These are phyloP conservation scores for Sarocladiaceae sp. DNA, from an alignment of 2,329 filamentous ascomycete genomes.

Conservation along the genomic window DNA sequence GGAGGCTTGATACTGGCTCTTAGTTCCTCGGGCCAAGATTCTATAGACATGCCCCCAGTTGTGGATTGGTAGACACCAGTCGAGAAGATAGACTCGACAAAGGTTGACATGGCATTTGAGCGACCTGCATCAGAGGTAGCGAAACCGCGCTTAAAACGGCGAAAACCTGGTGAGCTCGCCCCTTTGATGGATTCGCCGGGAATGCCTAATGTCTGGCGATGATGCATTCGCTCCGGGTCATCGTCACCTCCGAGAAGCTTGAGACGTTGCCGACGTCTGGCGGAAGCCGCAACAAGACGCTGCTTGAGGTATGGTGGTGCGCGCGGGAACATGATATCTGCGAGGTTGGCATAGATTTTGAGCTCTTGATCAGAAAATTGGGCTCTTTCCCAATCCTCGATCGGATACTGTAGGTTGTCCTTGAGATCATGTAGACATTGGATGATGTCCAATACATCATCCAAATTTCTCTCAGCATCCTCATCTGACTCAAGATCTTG, in stretches of 20 bases:
- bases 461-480: neutral
- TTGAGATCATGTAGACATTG: neutral
- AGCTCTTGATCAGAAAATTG: neutral
- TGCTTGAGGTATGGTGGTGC: neutral
- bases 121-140: neutral
- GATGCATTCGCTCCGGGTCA: too few relatives aligned
- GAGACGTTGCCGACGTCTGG: neutral
- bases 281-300: neutral
- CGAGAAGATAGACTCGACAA: neutral
- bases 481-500: neutral
- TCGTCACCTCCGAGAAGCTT: too few relatives aligned
- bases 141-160: neutral
- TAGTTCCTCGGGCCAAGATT: neutral
- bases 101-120: neutral
- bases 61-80: neutral
- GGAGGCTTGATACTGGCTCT: neutral
- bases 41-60: neutral
- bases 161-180: too few relatives aligned
- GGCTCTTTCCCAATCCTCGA: neutral
- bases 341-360: neutral
- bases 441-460: slow-evolving; percentile 2
- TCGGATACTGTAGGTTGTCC: neutral
- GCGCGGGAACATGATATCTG: neutral
- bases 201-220: too few relatives aligned
- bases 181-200: too few relatives aligned